Conservation (phyloP, 2,329 filamentous ascomycete species). For the Penicillium polonicum region DNA sequence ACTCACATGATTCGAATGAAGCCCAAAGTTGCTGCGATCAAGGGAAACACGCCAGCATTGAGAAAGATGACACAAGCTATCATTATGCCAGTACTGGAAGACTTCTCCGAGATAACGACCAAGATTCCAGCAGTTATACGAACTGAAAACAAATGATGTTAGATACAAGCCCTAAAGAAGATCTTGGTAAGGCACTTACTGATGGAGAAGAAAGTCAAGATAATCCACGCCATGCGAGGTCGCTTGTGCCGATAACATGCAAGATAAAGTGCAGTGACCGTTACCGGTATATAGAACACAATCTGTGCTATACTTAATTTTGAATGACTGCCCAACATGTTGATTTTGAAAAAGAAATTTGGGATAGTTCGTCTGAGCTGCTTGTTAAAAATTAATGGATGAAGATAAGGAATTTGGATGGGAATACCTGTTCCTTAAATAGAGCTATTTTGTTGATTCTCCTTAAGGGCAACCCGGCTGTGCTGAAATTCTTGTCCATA, state of each 20-base stretch:
- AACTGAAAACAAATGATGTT: constrained; percentile 9
- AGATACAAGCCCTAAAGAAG: not conserved
- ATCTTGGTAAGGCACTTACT: constrained; percentile 6
- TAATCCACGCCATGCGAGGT: constrained; percentile 22
- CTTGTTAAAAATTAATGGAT: not conserved
- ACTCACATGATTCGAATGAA: constrained; percentile 26
- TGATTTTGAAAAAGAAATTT: no score
- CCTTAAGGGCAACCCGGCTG: not conserved
- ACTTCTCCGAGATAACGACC: constrained; percentile 18
- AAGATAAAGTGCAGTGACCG: constrained; percentile 11
- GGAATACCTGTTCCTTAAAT: not conserved
- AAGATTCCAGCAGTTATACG: constrained; percentile 20
- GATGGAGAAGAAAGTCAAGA: constrained; percentile 23
- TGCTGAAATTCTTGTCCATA: not conserved
- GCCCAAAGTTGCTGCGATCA: constrained; percentile 27
- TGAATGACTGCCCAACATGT: constrained; percentile 2
- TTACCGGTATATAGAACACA: constrained; percentile 22
- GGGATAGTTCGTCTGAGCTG: not conserved
- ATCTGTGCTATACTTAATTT: constrained; percentile 23
- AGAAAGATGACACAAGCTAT: constrained; percentile 22
- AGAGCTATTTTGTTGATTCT: not conserved
- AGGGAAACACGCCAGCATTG: constrained; percentile 26
- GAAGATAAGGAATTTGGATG: not conserved
- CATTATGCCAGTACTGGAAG: constrained; percentile 14
- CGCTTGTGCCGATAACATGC: constrained; percentile 19